Conservation (phyloP, 345 rosid species). For the Anacardium occidentale region DNA sequence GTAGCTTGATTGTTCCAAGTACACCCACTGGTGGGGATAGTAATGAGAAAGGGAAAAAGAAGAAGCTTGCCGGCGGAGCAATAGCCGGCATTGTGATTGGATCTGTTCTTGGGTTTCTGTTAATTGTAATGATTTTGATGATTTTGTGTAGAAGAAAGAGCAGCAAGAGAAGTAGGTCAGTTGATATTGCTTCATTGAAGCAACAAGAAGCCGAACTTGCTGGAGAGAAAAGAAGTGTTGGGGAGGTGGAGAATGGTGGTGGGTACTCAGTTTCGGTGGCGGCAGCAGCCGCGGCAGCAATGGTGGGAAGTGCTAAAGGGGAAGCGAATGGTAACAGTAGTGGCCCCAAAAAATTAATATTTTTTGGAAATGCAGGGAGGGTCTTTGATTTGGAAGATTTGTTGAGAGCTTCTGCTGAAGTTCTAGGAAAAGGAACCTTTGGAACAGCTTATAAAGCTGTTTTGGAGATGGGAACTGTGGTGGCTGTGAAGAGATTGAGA, state of each 20-base stretch:
- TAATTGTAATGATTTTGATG: slow-evolving; percentile 54
- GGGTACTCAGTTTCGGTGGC: slow-evolving; percentile 28
- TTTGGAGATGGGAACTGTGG: slow-evolving; percentile 66
- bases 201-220: slow-evolving; percentile 51
- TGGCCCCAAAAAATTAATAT: slow-evolving; percentile 58
- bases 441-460: slow-evolving; percentile 97
- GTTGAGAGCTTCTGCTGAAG: slow-evolving; percentile 97
- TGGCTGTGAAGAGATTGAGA: slow-evolving; percentile 92
- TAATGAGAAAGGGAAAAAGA: slow-evolving; percentile 34
- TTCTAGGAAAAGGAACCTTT: slow-evolving; percentile 93
- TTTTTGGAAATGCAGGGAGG: slow-evolving; percentile 65
- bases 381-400: slow-evolving; percentile 89
- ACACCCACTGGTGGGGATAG: slow-evolving; percentile 37
- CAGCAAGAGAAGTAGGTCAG: slow-evolving; percentile 51
- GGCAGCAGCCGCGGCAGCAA: slow-evolving; percentile 28
- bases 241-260: slow-evolving; percentile 48
- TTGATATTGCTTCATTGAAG: slow-evolving; percentile 61
- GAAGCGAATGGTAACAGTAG: slow-evolving; percentile 27
- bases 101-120: slow-evolving; percentile 51
- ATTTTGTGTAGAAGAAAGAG: slow-evolving; percentile 57
- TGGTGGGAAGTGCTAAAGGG: slow-evolving; percentile 38
- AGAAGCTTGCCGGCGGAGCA: slow-evolving; percentile 76
- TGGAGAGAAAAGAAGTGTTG: slow-evolving; percentile 46
- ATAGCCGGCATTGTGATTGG: slow-evolving; percentile 91
- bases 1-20: slow-evolving; percentile 44